These are phyloP conservation scores for Agaricales sp. DNA, from an alignment of 1,284 basidiomycete genomes.

Conservation along the genomic window DNA sequence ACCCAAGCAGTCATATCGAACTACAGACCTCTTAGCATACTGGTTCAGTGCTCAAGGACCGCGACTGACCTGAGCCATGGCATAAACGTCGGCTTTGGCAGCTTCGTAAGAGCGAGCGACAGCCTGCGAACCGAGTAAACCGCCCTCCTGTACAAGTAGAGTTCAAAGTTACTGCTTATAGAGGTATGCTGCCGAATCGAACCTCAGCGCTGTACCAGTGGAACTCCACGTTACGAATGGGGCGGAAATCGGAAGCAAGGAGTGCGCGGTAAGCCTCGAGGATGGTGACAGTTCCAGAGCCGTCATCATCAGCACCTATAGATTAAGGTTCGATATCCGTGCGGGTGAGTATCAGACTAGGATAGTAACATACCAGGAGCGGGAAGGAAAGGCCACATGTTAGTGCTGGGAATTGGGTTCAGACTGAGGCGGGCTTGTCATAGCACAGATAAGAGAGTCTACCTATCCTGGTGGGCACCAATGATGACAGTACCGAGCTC, in stretches of 20 bases:
- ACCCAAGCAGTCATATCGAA: constrained; percentile 98
- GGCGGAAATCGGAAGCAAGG: constrained; percentile 69
- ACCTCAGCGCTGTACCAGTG: constrained; percentile 95
- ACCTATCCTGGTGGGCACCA: constrained; percentile 89
- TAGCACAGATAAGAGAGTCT: constrained; percentile 12
- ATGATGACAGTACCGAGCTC: constrained; percentile 58
- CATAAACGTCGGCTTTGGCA: constrained; percentile 58
- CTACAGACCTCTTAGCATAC: constrained; percentile 23
- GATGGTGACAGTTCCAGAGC: constrained; percentile 87
- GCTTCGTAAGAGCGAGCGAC: constrained; percentile 74
- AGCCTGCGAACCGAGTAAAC: constrained; percentile 91
- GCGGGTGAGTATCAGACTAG: constrained; percentile 5
- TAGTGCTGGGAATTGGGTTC: constrained; percentile 42
- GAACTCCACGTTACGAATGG: constrained; percentile 79
- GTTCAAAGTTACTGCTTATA: not conserved
- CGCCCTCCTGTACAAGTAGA: constrained; percentile 77
- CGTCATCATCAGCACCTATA: constrained; percentile 55
- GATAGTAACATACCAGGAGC: constrained; percentile 58
- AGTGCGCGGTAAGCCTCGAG: constrained; percentile 85
- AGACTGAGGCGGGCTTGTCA: not conserved
- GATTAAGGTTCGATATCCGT: constrained; percentile 9
- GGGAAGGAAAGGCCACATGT: constrained; percentile 80
- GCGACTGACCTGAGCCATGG: constrained; percentile 71
- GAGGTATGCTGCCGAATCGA: constrained; percentile 9
- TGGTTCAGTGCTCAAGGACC: constrained; percentile 7